A percentile compares a stretch with the other conserved stretches of the same genome.
Evolutionary conservation across 768 basidiomycete species (phyloP).

Genomic region (Cyclocybe cylindracea): DNA sequence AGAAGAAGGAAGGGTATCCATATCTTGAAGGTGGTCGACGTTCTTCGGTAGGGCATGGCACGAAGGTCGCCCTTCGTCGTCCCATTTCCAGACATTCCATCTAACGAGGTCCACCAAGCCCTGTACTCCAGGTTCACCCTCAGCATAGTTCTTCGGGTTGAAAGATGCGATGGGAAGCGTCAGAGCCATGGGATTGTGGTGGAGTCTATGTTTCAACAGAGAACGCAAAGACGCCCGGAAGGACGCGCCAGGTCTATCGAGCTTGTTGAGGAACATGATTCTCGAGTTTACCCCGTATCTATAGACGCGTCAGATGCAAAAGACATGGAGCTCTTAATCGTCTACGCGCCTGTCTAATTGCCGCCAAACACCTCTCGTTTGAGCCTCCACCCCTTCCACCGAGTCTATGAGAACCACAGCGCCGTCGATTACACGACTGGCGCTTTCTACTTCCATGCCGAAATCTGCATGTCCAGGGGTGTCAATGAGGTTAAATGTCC

Average conservation of each 20-base stretch:
- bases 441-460: constrained; percentile 96
- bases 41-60: constrained; percentile 53
- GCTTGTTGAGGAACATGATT: constrained; percentile 84
- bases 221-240: constrained; percentile 73
- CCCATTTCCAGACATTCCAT: constrained; percentile 84
- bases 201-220: constrained; percentile 71
- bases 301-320: background rate
- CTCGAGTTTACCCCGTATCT: constrained; percentile 83
- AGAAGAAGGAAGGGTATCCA: constrained; percentile 46
- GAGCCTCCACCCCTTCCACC: constrained; percentile 89
- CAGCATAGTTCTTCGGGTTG: constrained; percentile 58
- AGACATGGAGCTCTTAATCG: constrained; percentile 28
- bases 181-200: constrained; percentile 70
- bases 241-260: constrained; percentile 86
- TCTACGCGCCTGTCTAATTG: constrained; percentile 76
- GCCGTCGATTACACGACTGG: constrained; percentile 87
- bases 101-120: constrained; percentile 82
- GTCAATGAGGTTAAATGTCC: constrained; percentile 87
- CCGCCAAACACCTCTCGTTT: constrained; percentile 87
- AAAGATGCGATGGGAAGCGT: constrained; percentile 82
- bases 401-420: constrained; percentile 88
- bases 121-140: constrained; percentile 82
- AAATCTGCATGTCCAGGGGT: constrained; percentile 94
- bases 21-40: constrained; percentile 40
- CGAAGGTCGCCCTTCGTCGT: constrained; percentile 45